These are phyloP conservation scores for Gentiana dahurica DNA, from an alignment of 257 asterid genomes.

Conservation along the genomic window DNA sequence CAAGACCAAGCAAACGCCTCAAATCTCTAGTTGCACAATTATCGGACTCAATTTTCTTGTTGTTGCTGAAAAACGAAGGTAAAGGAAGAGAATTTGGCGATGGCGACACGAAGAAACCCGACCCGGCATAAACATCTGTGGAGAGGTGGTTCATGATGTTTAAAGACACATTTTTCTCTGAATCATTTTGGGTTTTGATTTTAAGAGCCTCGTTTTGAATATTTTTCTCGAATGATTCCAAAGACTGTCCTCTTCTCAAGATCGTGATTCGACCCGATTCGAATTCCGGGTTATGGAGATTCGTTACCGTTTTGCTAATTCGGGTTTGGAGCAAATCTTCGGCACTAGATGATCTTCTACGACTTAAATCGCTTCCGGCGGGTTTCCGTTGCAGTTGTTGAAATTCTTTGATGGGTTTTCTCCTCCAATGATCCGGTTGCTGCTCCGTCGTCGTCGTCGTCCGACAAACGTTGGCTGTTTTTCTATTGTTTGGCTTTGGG, in stretches of 20 bases:
- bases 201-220: conserved; percentile 10
- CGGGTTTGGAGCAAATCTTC: conserved; percentile 3
- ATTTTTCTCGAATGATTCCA: conserved; percentile 33
- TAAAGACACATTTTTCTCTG: neutral
- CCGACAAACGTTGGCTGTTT: conserved; percentile 5
- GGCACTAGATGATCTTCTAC: conserved; percentile 12
- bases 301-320: neutral
- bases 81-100: conserved; percentile 63
- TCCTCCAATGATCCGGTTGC: conserved; percentile 16
- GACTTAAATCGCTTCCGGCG: neutral
- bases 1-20: conserved; percentile 34
- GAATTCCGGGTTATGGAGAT: neutral
- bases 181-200: neutral
- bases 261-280: conserved; percentile 11
- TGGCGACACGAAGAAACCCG: conserved; percentile 51
- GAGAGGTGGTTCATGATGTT: neutral
- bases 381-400: neutral
- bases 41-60: conserved; percentile 17
- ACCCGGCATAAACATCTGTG: conserved; percentile 53
- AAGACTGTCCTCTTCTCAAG: conserved; percentile 34
- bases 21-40: conserved; percentile 45
- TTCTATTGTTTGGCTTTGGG: conserved; percentile 8
- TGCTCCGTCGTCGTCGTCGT: neutral
- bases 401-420: neutral
- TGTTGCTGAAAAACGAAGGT: conserved; percentile 45